Percentiles rank a stretch among this genome's conserved stretches.
Evolutionary conservation across 345 rosid genomes (phyloP).

Genomic region (Excoecaria cochinchinensis): DNA sequence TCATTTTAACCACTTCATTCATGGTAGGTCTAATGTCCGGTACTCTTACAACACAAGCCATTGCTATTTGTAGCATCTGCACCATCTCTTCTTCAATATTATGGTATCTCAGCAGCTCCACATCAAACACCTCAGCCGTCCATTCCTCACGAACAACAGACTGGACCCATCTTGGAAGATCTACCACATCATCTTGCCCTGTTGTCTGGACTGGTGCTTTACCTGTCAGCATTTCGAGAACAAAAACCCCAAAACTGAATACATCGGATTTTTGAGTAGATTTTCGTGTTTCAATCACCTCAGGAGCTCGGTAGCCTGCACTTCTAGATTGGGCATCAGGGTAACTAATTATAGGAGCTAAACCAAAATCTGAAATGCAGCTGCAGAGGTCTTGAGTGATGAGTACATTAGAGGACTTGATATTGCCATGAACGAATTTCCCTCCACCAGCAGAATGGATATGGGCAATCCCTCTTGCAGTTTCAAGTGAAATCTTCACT

Average conservation of each 20-base stretch:
- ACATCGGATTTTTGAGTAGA: slow-evolving; percentile 63
- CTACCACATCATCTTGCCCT: slow-evolving; percentile 60
- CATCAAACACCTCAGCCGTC: slow-evolving; percentile 90
- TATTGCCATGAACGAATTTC: slow-evolving; percentile 68
- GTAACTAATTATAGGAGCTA: slow-evolving; percentile 55
- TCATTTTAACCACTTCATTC: slow-evolving; percentile 76
- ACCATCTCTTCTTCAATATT: slow-evolving; percentile 88
- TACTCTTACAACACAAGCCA: slow-evolving; percentile 69
- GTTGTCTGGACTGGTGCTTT: slow-evolving; percentile 66
- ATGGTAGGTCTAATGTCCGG: slow-evolving; percentile 77
- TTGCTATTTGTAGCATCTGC: slow-evolving; percentile 87
- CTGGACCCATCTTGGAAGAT: slow-evolving; percentile 88
- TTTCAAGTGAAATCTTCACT: slow-evolving; percentile 63
- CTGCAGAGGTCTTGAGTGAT: slow-evolving; percentile 53
- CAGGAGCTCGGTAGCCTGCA: slow-evolving; percentile 81
- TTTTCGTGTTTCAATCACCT: slow-evolving; percentile 58
- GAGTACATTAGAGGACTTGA: slow-evolving; percentile 78
- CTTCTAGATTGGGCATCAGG: slow-evolving; percentile 56
- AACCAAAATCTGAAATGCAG: slow-evolving; percentile 70
- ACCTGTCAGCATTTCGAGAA: slow-evolving; percentile 85
- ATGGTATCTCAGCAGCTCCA: slow-evolving; percentile 63
- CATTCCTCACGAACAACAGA: slow-evolving; percentile 89
- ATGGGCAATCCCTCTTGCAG: slow-evolving; percentile 70
- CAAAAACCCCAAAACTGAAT: slow-evolving; percentile 82
- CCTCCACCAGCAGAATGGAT: slow-evolving; percentile 64